Conservation (phyloP, 192 early-diverging fungal species). For the Chytriomyces hyalinus region DNA sequence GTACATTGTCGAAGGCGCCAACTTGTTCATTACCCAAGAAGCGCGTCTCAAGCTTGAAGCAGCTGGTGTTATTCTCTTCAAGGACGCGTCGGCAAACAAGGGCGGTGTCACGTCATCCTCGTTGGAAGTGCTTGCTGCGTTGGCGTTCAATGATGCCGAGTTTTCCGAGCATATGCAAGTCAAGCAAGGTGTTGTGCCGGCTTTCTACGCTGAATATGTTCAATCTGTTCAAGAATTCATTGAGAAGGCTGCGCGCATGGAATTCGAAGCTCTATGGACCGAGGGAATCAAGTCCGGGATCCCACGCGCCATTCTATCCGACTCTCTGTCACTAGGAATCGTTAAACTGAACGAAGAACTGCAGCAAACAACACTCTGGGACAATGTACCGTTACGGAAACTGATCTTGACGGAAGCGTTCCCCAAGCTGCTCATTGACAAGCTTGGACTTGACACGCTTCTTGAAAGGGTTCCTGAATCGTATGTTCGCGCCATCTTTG, state of each 20-base stretch:
- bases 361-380: slow-evolving; percentile 90
- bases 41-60: slow-evolving; percentile 75
- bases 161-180: slow-evolving; percentile 90
- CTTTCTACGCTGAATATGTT: slow-evolving; percentile 92
- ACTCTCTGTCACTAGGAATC: slow-evolving; percentile 88
- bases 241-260: slow-evolving; percentile 89
- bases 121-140: slow-evolving; percentile 94
- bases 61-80: slow-evolving; percentile 92
- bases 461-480: slow-evolving; percentile 87
- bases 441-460: slow-evolving; percentile 87
- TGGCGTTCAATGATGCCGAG: slow-evolving; percentile 90
- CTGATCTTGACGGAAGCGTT: slow-evolving; percentile 87
- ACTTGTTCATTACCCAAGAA: slow-evolving; percentile 87
- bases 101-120: slow-evolving; percentile 98
- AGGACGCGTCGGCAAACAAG: slow-evolving; percentile 99
- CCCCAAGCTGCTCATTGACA: slow-evolving; percentile 88
- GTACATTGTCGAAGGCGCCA: slow-evolving; percentile 99
- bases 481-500: slow-evolving; percentile 98
- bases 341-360: slow-evolving; percentile 92
- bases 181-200: slow-evolving; percentile 73
- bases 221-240: slow-evolving; percentile 89
- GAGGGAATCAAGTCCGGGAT: slow-evolving; percentile 80
- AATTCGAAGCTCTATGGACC: slow-evolving; percentile 93
- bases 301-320: slow-evolving; percentile 86
- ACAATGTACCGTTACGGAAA: slow-evolving; percentile 80